Conservation (phyloP, 139 green algal genomes). For the Coelastrella sp. region DNA sequence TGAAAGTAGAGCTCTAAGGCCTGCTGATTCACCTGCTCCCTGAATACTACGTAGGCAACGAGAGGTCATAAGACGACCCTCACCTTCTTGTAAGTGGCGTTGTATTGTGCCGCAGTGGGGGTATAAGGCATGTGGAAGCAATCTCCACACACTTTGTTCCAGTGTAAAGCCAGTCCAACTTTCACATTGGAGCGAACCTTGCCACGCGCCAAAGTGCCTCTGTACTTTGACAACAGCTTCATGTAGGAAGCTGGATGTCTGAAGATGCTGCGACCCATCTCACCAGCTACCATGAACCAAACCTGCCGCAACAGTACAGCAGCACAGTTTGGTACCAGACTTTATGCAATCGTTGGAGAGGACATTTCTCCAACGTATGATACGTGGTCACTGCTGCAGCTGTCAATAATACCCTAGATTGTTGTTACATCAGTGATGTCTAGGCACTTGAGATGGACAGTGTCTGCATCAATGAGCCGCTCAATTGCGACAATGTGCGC, state of each 20-base stretch:
- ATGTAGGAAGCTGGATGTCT: conserved; percentile 23
- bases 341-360: too few relatives aligned
- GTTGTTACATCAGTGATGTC: too few relatives aligned
- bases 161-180: conserved; percentile 46
- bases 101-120: conserved; percentile 13
- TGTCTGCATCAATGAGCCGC: too few relatives aligned
- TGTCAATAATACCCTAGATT: too few relatives aligned
- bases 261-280: conserved; percentile 46
- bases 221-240: conserved; percentile 42
- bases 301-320: conserved; percentile 17
- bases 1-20: too few relatives aligned
- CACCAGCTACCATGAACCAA: conserved; percentile 50
- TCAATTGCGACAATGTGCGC: too few relatives aligned
- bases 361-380: too few relatives aligned
- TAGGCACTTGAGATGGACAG: too few relatives aligned
- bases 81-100: conserved; percentile 36
- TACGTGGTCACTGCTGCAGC: too few relatives aligned
- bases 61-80: background rate
- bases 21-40: background rate
- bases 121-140: conserved; percentile 44
- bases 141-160: conserved; percentile 53
- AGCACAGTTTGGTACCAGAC: too few relatives aligned
- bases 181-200: background rate
- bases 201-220: background rate
- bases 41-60: conserved; percentile 5